Evolutionary conservation across 2,329 filamentous ascomycete genomes (phyloP).

Genomic region (Penicillium nordicum): DNA sequence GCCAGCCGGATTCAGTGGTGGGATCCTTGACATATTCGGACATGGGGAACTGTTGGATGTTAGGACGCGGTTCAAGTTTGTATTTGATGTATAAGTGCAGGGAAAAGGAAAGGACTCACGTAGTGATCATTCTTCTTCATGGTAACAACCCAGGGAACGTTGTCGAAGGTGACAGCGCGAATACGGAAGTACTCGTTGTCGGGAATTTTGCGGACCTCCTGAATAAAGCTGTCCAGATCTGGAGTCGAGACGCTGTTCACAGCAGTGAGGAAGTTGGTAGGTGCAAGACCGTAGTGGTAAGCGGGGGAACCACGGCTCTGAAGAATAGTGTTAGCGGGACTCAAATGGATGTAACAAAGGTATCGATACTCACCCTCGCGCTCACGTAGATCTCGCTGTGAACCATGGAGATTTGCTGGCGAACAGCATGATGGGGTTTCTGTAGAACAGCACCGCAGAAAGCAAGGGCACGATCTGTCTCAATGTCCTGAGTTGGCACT

Average conservation of each 20-base stretch:
- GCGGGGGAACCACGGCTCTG: slow-evolving; percentile 73
- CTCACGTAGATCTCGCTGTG: slow-evolving; percentile 97
- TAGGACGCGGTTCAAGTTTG: not conserved
- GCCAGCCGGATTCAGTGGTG: slow-evolving; percentile 54
- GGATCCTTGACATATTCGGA: slow-evolving; percentile 62
- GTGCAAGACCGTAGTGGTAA: slow-evolving; percentile 86
- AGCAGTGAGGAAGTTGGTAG: slow-evolving; percentile 95
- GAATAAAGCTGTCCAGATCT: slow-evolving; percentile 75
- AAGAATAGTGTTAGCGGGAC: slow-evolving; percentile 7
- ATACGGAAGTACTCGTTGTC: slow-evolving; percentile 98
- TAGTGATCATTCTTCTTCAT: slow-evolving; percentile 99
- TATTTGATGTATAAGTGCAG: not conserved
- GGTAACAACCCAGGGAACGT: slow-evolving; percentile 97
- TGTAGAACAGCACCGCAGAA: slow-evolving; percentile 96
- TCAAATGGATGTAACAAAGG: not conserved
- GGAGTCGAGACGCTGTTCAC: slow-evolving; percentile 86
- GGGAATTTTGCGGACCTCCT: slow-evolving; percentile 78
- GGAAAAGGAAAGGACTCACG: slow-evolving; percentile 36
- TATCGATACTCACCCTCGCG: slow-evolving; percentile 54
- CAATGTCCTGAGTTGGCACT: slow-evolving; percentile 81
- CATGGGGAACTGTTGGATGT: slow-evolving; percentile 55
- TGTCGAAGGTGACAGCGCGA: slow-evolving; percentile 97
- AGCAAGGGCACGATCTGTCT: slow-evolving; percentile 85
- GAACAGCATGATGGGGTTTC: slow-evolving; percentile 88
- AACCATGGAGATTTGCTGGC: slow-evolving; percentile 94